Conservation (phyloP, 2,329 filamentous ascomycete species). For the Sporothrix phasma region DNA sequence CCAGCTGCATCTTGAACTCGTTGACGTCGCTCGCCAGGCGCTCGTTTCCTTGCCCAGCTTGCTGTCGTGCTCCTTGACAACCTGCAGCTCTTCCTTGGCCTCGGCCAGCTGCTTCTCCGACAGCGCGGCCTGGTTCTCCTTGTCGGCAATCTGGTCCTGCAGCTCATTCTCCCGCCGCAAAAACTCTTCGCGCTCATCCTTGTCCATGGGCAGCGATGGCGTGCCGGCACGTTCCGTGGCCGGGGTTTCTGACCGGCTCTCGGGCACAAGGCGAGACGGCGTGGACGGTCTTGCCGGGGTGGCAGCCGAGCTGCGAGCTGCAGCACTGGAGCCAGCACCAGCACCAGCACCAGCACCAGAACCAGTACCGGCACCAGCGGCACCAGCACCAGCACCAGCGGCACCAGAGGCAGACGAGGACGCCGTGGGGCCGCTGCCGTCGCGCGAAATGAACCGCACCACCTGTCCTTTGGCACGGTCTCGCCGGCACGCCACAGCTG, state of each 20-base stretch:
- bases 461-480: constrained; percentile 76
- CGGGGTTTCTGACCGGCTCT: constrained; percentile 54
- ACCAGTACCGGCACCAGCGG: no score
- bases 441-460: constrained; percentile 55
- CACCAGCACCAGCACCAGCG: no score
- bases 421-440: constrained; percentile 34
- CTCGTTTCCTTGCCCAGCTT: constrained; percentile 87
- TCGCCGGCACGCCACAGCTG: constrained; percentile 82
- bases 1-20: constrained; percentile 91
- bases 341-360: no score
- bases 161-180: constrained; percentile 90
- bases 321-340: constrained; percentile 41
- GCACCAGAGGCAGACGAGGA: not conserved
- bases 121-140: constrained; percentile 68
- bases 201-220: constrained; percentile 79
- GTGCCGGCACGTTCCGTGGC: constrained; percentile 72
- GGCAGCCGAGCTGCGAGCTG: constrained; percentile 44
- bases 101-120: constrained; percentile 74
- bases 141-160: constrained; percentile 91
- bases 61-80: constrained; percentile 75
- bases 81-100: constrained; percentile 73
- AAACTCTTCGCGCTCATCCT: constrained; percentile 95
- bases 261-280: constrained; percentile 40
- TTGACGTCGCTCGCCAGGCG: constrained; percentile 76
- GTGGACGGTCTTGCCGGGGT: constrained; percentile 46